Conservation (phyloP, 208 protist species). For the Leishmania gerbilli region DNA sequence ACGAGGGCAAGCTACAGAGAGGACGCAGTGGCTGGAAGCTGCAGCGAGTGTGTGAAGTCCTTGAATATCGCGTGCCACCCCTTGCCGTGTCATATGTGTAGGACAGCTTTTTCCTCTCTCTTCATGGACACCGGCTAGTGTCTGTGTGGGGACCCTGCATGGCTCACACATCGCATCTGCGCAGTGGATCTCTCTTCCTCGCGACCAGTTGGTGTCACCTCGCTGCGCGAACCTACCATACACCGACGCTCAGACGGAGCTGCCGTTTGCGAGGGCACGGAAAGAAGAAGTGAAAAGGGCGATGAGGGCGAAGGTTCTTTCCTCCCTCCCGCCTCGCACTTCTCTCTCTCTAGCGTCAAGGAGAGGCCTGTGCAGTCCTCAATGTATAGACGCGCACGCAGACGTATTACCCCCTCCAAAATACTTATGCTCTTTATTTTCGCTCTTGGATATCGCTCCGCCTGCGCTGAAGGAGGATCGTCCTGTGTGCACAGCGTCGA, state of each 20-base stretch:
- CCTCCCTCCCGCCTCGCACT: not conserved
- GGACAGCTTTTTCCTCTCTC: not conserved
- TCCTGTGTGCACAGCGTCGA: not conserved
- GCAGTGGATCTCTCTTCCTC: not conserved
- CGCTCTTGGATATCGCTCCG: not conserved
- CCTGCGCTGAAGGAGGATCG: not conserved
- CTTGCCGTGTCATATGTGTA: not conserved
- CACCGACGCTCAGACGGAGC: not conserved
- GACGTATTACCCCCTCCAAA: not conserved
- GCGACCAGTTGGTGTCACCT: not conserved
- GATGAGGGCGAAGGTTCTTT: not conserved
- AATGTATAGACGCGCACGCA: not conserved
- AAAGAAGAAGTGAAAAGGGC: not conserved
- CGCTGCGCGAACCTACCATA: not conserved
- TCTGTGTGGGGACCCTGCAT: not conserved
- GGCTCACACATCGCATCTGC: not conserved
- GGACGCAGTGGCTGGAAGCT: not conserved
- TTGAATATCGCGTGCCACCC: not conserved
- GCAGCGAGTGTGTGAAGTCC: not conserved
- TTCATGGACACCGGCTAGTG: not conserved
- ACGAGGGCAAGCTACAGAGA: not conserved
- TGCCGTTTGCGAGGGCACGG: not conserved
- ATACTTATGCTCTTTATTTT: not conserved
- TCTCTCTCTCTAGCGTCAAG: not conserved
- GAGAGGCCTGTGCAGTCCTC: not conserved